Base-by-base conservation (phyloP, 1,284 basidiomycete genomes). In the Apiotrichum siamense region DNA sequence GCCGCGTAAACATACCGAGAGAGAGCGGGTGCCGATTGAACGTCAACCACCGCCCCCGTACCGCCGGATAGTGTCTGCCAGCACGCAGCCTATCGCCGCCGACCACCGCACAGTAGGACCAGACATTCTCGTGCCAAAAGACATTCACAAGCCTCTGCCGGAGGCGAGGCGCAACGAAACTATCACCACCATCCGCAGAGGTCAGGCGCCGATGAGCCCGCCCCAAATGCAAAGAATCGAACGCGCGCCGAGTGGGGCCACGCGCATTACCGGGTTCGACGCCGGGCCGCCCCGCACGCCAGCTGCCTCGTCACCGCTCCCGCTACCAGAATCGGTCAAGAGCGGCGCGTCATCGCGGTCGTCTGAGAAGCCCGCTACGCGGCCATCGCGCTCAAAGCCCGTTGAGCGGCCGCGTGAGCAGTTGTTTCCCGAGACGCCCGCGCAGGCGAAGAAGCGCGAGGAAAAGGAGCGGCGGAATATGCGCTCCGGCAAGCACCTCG, bases 381-480 rank as follows among this genome's bases (percentile, higher is more conserved):
- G 23, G 20, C 18, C 18, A 9, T 29, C 27, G 6, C 55, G 53
- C 7, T n/a, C n/a, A n/a, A 62, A 65, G 50, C 69, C 67, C 0
- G 55, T 55, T n/a, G 62, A 66, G 47, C 54, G 64, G 12, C 62
- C 67, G 4, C 52, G 69, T 25, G 67, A 69, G 44, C 65, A 71
- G 39, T 31, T 65, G 2, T 72, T 65, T 52, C 69, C 67, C 32
- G 70, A 73, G 47, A 73, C 70, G 10, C 69, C 70, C 1, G 70
- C 70, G 3, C 69, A 71, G 49, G 57, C 57, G 35, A 72, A 72
- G 56, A 53, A 55, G 25, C 52, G 70, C 10, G 67, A 72, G 62
- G 70, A 72, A 48, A 48, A 63, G n/a, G 67, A 70, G 45, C 57
- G 64, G 3, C 57, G 60, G n/a, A 40, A 45, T 23, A 24, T 47